Evolutionary conservation across 2,329 filamentous ascomycete genomes (phyloP).

Genomic region (Immersiporthe knoxdaviesiana): DNA sequence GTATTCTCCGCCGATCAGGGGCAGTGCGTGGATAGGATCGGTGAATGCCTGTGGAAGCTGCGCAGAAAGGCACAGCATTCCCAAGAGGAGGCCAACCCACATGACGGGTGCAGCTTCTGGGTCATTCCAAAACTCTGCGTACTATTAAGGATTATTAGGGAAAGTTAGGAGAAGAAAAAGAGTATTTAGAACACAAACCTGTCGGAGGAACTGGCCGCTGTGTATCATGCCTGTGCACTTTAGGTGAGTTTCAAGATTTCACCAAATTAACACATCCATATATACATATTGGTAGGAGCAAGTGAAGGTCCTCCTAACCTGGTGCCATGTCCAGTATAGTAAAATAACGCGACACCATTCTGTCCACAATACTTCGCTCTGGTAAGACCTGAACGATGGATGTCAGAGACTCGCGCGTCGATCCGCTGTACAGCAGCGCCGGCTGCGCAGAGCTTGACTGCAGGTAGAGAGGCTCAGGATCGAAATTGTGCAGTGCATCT

Average conservation of each 20-base stretch:
- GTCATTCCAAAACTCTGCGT: conserved; percentile 49
- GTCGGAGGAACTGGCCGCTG: conserved; percentile 37
- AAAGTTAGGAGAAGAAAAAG: background rate
- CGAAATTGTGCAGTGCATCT: conserved; percentile 33
- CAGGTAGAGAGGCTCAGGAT: background rate
- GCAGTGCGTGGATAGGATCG: background rate
- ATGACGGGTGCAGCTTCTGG: conserved; percentile 40
- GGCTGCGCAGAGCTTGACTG: conserved; percentile 27
- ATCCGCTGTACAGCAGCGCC: conserved; percentile 41
- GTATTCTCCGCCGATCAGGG: background rate
- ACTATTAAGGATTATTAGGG: conserved; percentile 39
- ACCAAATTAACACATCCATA: no score
- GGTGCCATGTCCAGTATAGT: conserved; percentile 38
- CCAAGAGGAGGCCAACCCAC: conserved; percentile 53
- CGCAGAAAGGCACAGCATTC: conserved; percentile 47
- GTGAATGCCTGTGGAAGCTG: conserved; percentile 31
- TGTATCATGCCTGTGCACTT: conserved; percentile 35
- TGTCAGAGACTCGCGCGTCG: conserved; percentile 32
- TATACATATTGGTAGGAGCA: background rate
- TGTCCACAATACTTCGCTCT: conserved; percentile 38
- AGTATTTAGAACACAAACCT: conserved; percentile 30
- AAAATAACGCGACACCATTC: conserved; percentile 43
- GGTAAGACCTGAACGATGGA: conserved; percentile 43
- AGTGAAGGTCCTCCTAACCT: conserved; percentile 30
- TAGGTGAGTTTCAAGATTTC: conserved; percentile 1